Conservation (phyloP, 202 grass and related monocot genomes). For the Hordeum pubiflorum region DNA sequence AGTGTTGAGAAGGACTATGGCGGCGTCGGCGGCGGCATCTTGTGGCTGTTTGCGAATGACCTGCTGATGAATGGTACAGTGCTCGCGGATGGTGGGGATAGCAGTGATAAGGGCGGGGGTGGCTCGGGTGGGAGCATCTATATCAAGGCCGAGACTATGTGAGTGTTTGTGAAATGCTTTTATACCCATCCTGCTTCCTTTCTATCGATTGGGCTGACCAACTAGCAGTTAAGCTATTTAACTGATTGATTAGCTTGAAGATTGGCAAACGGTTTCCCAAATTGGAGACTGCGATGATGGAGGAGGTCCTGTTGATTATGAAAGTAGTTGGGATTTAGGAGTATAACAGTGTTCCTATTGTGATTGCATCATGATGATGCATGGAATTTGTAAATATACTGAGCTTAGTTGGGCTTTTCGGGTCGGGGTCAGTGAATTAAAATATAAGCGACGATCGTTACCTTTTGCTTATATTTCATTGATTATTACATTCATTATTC, state of each 20-base stretch:
- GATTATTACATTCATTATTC: not conserved
- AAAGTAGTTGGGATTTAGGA: not conserved
- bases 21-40: constrained; percentile 62
- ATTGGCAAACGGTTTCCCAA: constrained; percentile 1
- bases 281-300: not conserved
- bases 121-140: constrained; percentile 91
- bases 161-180: constrained; percentile 32
- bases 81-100: constrained; percentile 64
- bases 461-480: not conserved
- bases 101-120: constrained; percentile 70
- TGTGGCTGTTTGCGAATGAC: constrained; percentile 72
- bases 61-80: constrained; percentile 68
- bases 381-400: not conserved
- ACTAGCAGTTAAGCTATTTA: not conserved
- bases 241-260: constrained; percentile 8
- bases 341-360: not conserved
- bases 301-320: constrained; percentile 13
- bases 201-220: not conserved
- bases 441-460: not conserved
- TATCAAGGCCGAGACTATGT: constrained; percentile 59
- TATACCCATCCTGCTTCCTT: constrained; percentile 6
- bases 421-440: not conserved
- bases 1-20: constrained; percentile 87
- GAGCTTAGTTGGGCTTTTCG: not conserved
- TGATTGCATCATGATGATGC: not conserved